A percentile compares a stretch with the other conserved stretches of the same genome.
These are phyloP conservation scores for Apophysomyces elegans DNA, from an alignment of 371 early-diverging fungal species.

Conservation along the genomic window DNA sequence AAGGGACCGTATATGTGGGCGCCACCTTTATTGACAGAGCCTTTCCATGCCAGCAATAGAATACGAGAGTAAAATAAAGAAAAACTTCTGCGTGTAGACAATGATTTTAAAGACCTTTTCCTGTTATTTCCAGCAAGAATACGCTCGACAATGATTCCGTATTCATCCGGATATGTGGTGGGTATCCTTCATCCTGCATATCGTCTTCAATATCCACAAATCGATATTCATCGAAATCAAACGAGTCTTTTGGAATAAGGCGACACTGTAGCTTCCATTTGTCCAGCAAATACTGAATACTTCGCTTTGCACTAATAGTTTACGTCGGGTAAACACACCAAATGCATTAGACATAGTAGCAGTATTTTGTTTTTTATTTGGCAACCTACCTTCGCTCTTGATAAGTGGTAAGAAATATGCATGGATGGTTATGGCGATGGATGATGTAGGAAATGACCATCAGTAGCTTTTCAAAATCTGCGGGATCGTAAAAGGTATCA, in stretches of 20 bases:
- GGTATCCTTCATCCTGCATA: slow-evolving; percentile 1
- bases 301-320: slow-evolving; percentile 52
- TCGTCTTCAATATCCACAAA: slow-evolving; percentile 29
- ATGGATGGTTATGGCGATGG: slow-evolving; percentile 50
- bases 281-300: slow-evolving; percentile 54
- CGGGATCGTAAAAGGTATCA: slow-evolving; percentile 64
- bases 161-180: slow-evolving; percentile 24
- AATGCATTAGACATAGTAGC: too few species aligned
- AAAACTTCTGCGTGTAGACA: too few species aligned
- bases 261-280: slow-evolving; percentile 55
- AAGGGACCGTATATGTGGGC: too few species aligned
- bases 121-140: slow-evolving; percentile 36
- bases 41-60: too few species aligned
- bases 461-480: slow-evolving; percentile 62
- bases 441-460: slow-evolving; percentile 52
- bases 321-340: not conserved
- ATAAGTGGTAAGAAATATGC: slow-evolving; percentile 56
- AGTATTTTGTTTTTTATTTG: too few species aligned
- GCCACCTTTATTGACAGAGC: too few species aligned
- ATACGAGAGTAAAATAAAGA: too few species aligned
- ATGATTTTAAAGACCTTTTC: not conserved
- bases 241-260: slow-evolving; percentile 44
- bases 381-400: slow-evolving; percentile 47
- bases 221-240: slow-evolving; percentile 48
- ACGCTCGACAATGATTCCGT: slow-evolving; percentile 42